Evolutionary conservation across 2,329 filamentous ascomycete genomes (phyloP), one percentile per base, ranked within the genome.

Genomic region (Didymella keratinophila): DNA sequence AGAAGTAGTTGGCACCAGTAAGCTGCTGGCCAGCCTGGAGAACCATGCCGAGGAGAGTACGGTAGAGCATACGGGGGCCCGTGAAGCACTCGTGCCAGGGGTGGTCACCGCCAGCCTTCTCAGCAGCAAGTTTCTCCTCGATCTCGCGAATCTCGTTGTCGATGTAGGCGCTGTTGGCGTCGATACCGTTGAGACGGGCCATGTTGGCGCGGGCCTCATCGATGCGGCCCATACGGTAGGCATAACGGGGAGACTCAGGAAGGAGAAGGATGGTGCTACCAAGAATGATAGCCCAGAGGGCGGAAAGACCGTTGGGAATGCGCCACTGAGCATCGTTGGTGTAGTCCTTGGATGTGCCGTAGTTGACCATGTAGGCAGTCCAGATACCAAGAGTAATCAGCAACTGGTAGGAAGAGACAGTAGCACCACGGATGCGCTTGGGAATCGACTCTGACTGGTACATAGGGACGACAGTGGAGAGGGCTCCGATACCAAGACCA

Each of bases 381-480:
- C 79, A 87, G 71, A 91, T 89, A 61, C 88, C 88, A 30, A 89
- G 78, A 0, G 88, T 90, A 70, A 90, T 87, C 71, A 89, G 84
- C 7, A 90, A 80, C 78, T 90, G 88, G 73, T 90, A 90, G 28
- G 82, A 84, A 2, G 84, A 70, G 52, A 90, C 83, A 32, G 89
- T 81, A 9, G 86, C 80, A 67, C 86, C 87, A 68, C 88, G 85
- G 55, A 90, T 85, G 51, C 86, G 82, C 62, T 86, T 83, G 0
- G 88, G 88, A 8, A 86, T 85, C 56, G 83, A 86, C 74, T 91
- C 88, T 9, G 83, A 85, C 71, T 89, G 87, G 69, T 90, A 90
- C 85, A 90, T 76, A 10, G 75, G 75, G 2, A 75, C 73, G 21
- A 86, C 78, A 21, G 88, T 87, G 5, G 85, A 88, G 0, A 90